phyloP scores from a whole-genome alignment of 805 yeast genomes.

The Candida hispaniensis region DNA sequence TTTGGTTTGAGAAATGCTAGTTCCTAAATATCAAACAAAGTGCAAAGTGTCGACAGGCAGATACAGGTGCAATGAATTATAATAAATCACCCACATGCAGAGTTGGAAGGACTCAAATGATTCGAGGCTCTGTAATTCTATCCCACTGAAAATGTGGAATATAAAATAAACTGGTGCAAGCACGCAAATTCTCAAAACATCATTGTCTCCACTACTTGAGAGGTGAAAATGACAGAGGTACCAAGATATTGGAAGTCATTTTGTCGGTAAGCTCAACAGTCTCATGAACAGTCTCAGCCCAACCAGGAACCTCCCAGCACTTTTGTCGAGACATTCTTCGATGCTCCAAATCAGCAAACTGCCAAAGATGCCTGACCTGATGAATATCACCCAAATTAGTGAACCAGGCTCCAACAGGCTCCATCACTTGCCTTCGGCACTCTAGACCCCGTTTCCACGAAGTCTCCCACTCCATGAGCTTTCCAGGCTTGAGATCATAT shows the following conservation, averaged over 20 bases:
- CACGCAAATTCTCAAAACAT: no score
- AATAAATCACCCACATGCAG: no score
- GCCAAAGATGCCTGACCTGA: slow-evolving; percentile 36
- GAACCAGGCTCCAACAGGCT: slow-evolving; percentile 40
- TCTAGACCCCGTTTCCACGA: slow-evolving; percentile 34
- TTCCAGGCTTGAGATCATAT: slow-evolving; percentile 33
- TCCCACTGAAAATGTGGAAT: no score
- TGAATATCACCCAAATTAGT: slow-evolving; percentile 33
- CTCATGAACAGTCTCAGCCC: slow-evolving; percentile 37
- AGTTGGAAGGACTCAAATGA: no score
- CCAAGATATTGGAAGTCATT: slow-evolving; percentile 32
- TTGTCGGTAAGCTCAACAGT: slow-evolving; percentile 32
- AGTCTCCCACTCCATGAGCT: slow-evolving; percentile 35
- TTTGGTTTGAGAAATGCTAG: no score
- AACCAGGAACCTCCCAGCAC: slow-evolving; percentile 37
- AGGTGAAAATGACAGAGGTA: slow-evolving; percentile 34
- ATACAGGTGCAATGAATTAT: no score
- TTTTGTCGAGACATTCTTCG: slow-evolving; percentile 33
- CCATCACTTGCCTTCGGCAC: slow-evolving; percentile 37
- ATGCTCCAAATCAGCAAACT: slow-evolving; percentile 36
- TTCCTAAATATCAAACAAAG: no score
- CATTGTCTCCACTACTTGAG: slow-evolving; percentile 24
- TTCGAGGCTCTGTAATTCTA: no score
- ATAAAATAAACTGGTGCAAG: no score
- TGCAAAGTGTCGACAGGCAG: no score